Percentiles rank a stretch among this genome's conserved stretches.
These are phyloP conservation scores for Nematocida parisii DNA, from an alignment of 371 early-diverging fungal genomes.

Conservation along the genomic window DNA sequence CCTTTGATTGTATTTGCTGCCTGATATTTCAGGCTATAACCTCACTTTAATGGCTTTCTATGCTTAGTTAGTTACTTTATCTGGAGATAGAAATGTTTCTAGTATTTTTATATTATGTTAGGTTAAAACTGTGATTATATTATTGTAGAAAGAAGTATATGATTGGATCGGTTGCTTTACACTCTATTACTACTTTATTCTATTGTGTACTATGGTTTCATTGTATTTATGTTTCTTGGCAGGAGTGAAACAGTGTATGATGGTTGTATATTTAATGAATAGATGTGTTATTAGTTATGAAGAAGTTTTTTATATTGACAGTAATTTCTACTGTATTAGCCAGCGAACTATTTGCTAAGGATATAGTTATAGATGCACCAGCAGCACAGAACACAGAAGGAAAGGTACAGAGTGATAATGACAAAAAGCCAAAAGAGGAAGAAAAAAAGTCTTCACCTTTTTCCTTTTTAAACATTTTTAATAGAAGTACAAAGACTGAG, in stretches of 20 bases:
- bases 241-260: slow-evolving; percentile 22
- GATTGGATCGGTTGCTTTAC: background rate
- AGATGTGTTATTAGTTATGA: background rate
- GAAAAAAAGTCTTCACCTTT: slow-evolving; percentile 7
- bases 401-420: background rate
- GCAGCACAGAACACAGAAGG: background rate
- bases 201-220: background rate
- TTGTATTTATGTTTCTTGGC: background rate
- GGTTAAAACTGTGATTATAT: too few species aligned
- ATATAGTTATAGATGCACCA: background rate
- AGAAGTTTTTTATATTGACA: background rate
- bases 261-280: slow-evolving; percentile 8
- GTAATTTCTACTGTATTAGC: background rate
- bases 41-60: too few species aligned
- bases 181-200: background rate
- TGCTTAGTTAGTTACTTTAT: too few species aligned
- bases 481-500: background rate
- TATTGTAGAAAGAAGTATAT: too few species aligned
- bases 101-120: too few species aligned
- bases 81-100: too few species aligned
- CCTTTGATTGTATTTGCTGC: too few species aligned
- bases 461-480: slow-evolving; percentile 23
- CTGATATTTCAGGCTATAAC: too few species aligned
- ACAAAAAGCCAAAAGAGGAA: background rate
- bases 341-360: slow-evolving; percentile 16